Percentiles rank a stretch among this genome's conserved stretches.
Conservation (phyloP, 2,329 filamentous ascomycete species). For the Microcyclosporella mali region DNA sequence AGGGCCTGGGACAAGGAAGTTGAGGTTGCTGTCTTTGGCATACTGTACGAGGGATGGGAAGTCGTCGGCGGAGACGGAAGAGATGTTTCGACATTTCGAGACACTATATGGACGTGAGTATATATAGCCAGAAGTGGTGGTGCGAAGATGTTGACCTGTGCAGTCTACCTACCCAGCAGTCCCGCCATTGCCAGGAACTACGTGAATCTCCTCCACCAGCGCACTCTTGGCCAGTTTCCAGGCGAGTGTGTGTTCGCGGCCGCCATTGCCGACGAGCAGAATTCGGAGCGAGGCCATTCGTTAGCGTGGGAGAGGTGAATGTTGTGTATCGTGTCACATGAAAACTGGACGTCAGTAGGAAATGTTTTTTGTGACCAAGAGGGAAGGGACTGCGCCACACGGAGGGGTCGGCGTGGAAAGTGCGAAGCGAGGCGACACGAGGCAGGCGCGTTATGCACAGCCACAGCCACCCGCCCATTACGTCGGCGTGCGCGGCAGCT, state of each 20-base stretch:
- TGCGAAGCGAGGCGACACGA: not conserved
- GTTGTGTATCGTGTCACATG: too few relatives aligned
- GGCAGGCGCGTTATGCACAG: not conserved
- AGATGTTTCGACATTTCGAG: constrained; percentile 52
- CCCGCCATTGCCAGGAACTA: constrained; percentile 76
- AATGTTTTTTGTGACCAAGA: too few relatives aligned
- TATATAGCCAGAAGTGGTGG: not conserved
- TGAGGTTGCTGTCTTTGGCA: constrained; percentile 65
- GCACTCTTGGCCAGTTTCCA: constrained; percentile 88
- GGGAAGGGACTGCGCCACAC: not conserved
- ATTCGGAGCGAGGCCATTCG: constrained; percentile 53
- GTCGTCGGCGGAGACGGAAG: constrained; percentile 63
- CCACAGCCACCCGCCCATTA: not conserved
- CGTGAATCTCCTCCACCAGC: constrained; percentile 65
- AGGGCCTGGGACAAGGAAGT: constrained; percentile 82
- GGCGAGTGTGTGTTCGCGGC: constrained; percentile 86
- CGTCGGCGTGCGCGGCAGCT: not conserved
- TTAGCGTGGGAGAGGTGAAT: too few relatives aligned
- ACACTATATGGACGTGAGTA: constrained; percentile 21
- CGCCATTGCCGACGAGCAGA: constrained; percentile 87
- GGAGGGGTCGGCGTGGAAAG: not conserved
- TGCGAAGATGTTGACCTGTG: constrained; percentile 3
- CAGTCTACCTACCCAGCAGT: constrained; percentile 49
- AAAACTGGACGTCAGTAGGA: too few relatives aligned
- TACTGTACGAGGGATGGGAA: constrained; percentile 71